Conservation (phyloP, 176 grass and related monocot species). For the Themeda triandra region DNA sequence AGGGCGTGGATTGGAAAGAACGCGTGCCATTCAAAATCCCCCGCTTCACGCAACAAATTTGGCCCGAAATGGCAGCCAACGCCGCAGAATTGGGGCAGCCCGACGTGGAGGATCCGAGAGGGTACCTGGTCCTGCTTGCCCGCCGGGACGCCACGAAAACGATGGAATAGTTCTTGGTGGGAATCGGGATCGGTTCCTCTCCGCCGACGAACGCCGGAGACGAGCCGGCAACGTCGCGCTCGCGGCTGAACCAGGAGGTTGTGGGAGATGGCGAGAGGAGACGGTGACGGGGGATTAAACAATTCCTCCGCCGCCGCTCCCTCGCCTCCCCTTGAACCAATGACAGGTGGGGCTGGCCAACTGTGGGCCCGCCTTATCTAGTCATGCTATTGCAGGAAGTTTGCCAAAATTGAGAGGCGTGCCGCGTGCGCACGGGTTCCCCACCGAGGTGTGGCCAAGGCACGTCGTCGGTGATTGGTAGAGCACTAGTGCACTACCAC, state of each 20-base stretch:
- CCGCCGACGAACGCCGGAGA: constrained; percentile 8
- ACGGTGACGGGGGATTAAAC: constrained; percentile 17
- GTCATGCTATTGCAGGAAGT: constrained; percentile 9
- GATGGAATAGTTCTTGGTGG: not conserved
- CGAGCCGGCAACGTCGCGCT: constrained; percentile 20
- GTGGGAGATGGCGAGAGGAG: not conserved
- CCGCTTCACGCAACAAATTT: not conserved
- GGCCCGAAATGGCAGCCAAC: not conserved
- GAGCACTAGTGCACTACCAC: no score
- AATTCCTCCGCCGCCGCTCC: not conserved
- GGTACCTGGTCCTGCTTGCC: not conserved
- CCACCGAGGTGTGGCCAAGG: not conserved
- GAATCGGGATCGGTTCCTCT: not conserved
- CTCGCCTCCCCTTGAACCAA: not conserved
- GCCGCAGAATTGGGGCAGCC: not conserved
- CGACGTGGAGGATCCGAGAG: not conserved
- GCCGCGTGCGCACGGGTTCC: not conserved
- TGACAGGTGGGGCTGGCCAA: not conserved
- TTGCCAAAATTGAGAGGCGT: constrained; percentile 26
- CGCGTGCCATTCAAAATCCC: not conserved
- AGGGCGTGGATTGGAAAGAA: not conserved
- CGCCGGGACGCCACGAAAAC: not conserved
- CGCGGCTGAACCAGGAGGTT: not conserved
- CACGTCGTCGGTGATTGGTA: no score
- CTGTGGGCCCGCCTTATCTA: constrained; percentile 30